Conservation (phyloP, 345 rosid genomes). For the Brassica nigra region DNA sequence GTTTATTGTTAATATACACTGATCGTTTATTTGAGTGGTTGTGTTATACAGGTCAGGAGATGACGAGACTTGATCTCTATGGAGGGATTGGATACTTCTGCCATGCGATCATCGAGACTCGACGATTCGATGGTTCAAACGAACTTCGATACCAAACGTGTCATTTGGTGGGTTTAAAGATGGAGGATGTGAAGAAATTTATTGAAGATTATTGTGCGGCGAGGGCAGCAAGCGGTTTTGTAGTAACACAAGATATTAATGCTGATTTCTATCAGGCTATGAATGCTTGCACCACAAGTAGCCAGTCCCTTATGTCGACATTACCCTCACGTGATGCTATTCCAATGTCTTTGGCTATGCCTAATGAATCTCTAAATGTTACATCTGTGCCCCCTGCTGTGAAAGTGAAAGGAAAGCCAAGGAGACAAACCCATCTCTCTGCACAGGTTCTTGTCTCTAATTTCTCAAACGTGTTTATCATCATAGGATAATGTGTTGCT, state of each 20-base stretch:
- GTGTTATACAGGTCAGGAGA: neutral
- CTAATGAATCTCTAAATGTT: neutral
- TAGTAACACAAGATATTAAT: neutral
- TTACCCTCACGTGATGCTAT: neutral
- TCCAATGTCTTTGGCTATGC: constrained; percentile 2
- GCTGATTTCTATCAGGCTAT: constrained; percentile 23
- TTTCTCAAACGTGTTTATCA: neutral
- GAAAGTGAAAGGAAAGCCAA: neutral
- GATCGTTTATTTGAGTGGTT: neutral
- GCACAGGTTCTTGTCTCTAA: neutral
- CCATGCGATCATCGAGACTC: constrained; percentile 26
- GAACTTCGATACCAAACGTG: neutral
- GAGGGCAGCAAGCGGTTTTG: neutral
- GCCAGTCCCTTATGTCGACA: neutral
- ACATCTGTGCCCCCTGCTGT: neutral
- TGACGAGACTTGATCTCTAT: neutral
- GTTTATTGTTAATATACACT: neutral
- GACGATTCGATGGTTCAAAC: neutral
- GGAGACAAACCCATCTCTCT: neutral
- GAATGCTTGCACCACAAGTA: neutral
- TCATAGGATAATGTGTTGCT: neutral
- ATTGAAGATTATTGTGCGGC: constrained; percentile 11
- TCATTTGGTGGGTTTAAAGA: neutral
- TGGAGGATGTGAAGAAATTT: neutral
- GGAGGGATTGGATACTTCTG: constrained; percentile 33